Evolutionary conservation across 768 basidiomycete genomes (phyloP), one percentile per base, ranked within the genome.

Genomic region (Steccherinum ochraceum): DNA sequence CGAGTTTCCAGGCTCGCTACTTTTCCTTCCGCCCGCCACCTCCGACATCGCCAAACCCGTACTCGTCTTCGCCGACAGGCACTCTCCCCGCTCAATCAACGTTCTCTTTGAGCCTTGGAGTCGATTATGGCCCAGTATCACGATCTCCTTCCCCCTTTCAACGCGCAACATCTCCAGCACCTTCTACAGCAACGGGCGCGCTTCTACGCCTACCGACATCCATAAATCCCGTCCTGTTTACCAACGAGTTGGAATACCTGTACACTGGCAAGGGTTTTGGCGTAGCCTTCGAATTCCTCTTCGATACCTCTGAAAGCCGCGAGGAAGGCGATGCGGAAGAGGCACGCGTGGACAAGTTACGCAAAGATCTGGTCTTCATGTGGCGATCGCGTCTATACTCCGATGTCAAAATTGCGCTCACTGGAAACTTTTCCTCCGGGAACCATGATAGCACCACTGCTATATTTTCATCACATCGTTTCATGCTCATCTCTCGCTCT

Each of bases 301-400:
- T 90, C 59, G 92, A 93, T 58, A 69, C 72, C 46, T 64, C 69
- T 10, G 73, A 71, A 56, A 67, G 63, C 52, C 64, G 65, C 40
- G 71, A 69, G 35, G 71, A 71, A 49, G 80, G 67, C 48, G 72
- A 74, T 40, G 59, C 68, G 7, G 80, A 70, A 65, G 80, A 75
- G 56, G 70, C 78, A 42, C 72, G 90, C 12, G 70, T 89, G 39
- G 90, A 92, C 66, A 90, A 93, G 69, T 79, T 96, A 10, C 81
- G 91, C 53, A 91, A 92, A 67, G 95, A 97, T 62, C 76, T 96
- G 24, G 89, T 94, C 20, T 96, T 86, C 72, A 95, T 93, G 92
- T 97, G 94, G 95, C 73, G 95, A 25, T 89, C 88, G 12, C 83
- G 93, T 45, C 81, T 98, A 16, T 98, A 93, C 64, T 90, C 92